Evolutionary conservation across 2,329 filamentous ascomycete genomes (phyloP), one percentile per base, ranked within the genome.

Genomic region (Teratosphaeriaceae sp.): DNA sequence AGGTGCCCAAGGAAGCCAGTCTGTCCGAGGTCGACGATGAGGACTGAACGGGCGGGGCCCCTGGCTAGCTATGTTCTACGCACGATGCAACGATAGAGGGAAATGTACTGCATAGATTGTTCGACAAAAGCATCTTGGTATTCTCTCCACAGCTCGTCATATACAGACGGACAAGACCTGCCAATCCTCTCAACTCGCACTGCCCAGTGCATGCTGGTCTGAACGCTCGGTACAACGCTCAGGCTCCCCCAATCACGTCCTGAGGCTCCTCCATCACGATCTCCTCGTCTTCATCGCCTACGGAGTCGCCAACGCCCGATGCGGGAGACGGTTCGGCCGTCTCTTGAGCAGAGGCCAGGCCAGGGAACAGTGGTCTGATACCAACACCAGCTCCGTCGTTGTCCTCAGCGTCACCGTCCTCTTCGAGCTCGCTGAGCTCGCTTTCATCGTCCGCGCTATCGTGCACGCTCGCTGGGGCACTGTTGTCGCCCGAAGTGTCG

Each of bases 391-490:
- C 44, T 5, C 48, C 40, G 11, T 44, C 36, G 6, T 21, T 36
- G 15, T 37, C 42, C 7, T 42, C 52, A 19, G 37, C 33, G 12
- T 49, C 51, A 2, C 44, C 51, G n/a, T 52, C 58, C 27, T 72
- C 69, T 40, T 72, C 70, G 11, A 75, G 60, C 53, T 76, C 73
- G 44, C 71, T 75, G 2, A 77, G 59, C 57, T 77, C 74, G 48
- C 71, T 75, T 49, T 76, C 74, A 45, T 75, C 73, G 49, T 76
- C 74, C 0, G 72, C 73, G 50, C 65, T 68, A 44, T 75, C 73
- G 31, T 75, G 68, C 0, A 73, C 57, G 38, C 70, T 85, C 5
- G 74, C 76, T 0, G 73, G 71, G 5, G 74, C 72, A 44, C 78
- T 80, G 38, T 69, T 77, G 23, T 67, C 62, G 15, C 50, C 49